Percentiles rank a stretch among this genome's conserved stretches.
Conservation (phyloP, 1,284 basidiomycete species). For the Irpex sp. region DNA sequence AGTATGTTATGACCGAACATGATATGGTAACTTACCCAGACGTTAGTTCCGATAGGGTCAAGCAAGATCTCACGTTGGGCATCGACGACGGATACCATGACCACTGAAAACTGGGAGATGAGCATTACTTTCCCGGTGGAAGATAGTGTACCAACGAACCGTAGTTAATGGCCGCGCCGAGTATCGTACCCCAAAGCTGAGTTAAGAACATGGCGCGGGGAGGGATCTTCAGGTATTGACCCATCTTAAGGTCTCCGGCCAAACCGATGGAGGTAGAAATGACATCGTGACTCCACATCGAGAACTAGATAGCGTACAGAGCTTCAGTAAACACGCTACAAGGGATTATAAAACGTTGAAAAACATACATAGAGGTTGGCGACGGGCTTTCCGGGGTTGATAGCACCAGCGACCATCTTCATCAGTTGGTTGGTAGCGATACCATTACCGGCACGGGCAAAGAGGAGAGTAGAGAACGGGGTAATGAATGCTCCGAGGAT, state of each 20-base stretch:
- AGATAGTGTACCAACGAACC: slow-evolving; percentile 16
- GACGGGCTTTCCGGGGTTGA: slow-evolving; percentile 61
- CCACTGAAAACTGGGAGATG: slow-evolving; percentile 21
- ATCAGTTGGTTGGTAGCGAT: slow-evolving; percentile 56
- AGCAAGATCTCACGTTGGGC: slow-evolving; percentile 50
- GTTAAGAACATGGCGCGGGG: slow-evolving; percentile 67
- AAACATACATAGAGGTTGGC: slow-evolving; percentile 60
- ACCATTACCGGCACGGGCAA: slow-evolving; percentile 55
- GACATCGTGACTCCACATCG: slow-evolving; percentile 63
- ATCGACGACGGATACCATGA: slow-evolving; percentile 55
- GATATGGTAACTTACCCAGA: slow-evolving; percentile 43
- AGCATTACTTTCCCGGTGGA: neutral
- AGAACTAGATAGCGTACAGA: slow-evolving; percentile 37
- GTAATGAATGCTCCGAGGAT: slow-evolving; percentile 31
- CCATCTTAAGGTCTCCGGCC: slow-evolving; percentile 65
- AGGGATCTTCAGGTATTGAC: slow-evolving; percentile 76
- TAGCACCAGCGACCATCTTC: slow-evolving; percentile 64
- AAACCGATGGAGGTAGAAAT: slow-evolving; percentile 47
- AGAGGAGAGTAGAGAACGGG: slow-evolving; percentile 37
- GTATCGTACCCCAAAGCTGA: slow-evolving; percentile 63
- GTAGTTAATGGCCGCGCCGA: slow-evolving; percentile 42
- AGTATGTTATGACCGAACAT: neutral
- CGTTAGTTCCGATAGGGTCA: slow-evolving; percentile 48
- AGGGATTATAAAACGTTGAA: neutral
- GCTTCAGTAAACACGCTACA: neutral